Conservation (phyloP, 331 rosid genomes). For the Acacia concinna region DNA sequence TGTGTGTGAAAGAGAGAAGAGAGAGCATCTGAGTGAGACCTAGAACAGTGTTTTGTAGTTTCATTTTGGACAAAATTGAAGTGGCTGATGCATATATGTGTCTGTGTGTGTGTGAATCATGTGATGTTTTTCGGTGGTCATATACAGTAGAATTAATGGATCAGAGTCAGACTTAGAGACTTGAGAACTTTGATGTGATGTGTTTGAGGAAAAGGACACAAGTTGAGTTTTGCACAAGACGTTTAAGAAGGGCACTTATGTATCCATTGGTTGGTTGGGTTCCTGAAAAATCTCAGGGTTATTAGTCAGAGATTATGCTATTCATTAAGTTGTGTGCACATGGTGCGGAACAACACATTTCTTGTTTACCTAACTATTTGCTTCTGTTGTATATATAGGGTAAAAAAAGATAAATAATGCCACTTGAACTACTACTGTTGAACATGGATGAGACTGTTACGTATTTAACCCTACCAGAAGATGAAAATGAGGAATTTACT, state of each 20-base stretch:
- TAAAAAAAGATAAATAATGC: constrained; percentile 15
- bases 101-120: not conserved
- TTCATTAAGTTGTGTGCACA: not conserved
- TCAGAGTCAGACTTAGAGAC: not conserved
- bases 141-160: not conserved
- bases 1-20: not conserved
- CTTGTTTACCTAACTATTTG: not conserved
- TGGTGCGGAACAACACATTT: not conserved
- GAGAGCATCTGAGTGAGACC: not conserved
- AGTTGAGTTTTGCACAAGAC: not conserved
- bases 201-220: not conserved
- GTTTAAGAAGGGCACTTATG: not conserved
- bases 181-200: not conserved
- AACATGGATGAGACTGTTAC: constrained; percentile 11
- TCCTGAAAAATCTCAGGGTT: not conserved
- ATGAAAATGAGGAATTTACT: constrained; percentile 84
- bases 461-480: constrained; percentile 34
- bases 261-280: not conserved
- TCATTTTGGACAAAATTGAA: not conserved
- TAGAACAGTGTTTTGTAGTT: not conserved
- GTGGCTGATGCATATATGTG: not conserved
- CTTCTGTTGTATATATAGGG: constrained; percentile 30
- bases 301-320: not conserved
- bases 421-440: not conserved
- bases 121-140: not conserved